Evolutionary conservation across 2,329 filamentous ascomycete species (phyloP).

Genomic region (Dissoconium aciculare): DNA sequence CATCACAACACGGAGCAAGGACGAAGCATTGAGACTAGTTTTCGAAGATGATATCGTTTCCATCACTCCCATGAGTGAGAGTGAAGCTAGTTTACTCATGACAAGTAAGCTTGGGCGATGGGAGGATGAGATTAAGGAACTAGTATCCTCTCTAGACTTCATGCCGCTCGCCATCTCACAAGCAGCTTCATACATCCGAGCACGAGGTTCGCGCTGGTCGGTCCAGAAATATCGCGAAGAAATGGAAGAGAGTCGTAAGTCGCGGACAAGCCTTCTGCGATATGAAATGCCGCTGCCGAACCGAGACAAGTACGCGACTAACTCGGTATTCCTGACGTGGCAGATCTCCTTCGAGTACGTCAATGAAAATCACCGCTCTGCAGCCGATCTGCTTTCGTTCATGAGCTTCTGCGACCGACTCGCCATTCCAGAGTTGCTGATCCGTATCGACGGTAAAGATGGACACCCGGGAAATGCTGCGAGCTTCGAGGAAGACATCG

Average conservation of each 20-base stretch:
- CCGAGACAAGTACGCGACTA: conserved; percentile 8
- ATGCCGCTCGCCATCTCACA: conserved; percentile 25
- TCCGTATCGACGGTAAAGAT: not conserved
- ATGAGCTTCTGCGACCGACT: conserved; percentile 33
- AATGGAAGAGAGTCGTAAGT: conserved; percentile 23
- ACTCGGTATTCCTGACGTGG: conserved; percentile 14
- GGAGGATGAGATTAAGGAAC: conserved; percentile 4
- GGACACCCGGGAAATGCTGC: not conserved
- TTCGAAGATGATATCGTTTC: conserved; percentile 9
- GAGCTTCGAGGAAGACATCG: conserved; percentile 8
- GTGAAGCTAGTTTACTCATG: conserved; percentile 12
- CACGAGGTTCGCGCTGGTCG: conserved; percentile 17
- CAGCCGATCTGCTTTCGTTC: conserved; percentile 31
- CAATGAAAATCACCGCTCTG: conserved; percentile 10
- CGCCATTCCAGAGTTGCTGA: conserved; percentile 6
- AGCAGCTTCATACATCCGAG: conserved; percentile 22
- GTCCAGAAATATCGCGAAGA: conserved; percentile 27
- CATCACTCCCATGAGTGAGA: conserved; percentile 14
- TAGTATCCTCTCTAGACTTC: conserved; percentile 17
- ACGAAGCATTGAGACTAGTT: conserved; percentile 10
- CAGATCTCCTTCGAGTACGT: conserved; percentile 17
- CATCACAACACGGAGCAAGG: conserved; percentile 11
- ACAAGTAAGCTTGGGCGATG: conserved; percentile 11
- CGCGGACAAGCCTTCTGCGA: conserved; percentile 12
- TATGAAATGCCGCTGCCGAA: not conserved